Conservation (phyloP, 345 rosid species). For the Salix dunnii region DNA sequence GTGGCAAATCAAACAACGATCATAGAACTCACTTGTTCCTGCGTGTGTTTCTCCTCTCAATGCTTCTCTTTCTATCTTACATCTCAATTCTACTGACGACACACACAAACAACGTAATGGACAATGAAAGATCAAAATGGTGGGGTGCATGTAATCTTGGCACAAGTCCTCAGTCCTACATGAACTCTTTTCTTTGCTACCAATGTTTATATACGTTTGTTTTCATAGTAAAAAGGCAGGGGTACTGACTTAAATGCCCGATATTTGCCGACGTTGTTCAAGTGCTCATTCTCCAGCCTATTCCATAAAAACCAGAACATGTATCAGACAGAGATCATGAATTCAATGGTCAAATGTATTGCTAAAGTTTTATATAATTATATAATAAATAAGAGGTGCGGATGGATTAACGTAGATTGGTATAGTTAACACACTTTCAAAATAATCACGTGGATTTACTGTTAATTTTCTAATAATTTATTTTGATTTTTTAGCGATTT, state of each 20-base stretch:
- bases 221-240: conserved; percentile 52
- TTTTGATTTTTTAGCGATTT: too few relatives aligned
- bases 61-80: neutral
- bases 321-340: neutral
- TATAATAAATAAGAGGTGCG: too few relatives aligned
- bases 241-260: conserved; percentile 82
- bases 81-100: neutral
- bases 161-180: neutral
- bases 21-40: too few relatives aligned
- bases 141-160: neutral
- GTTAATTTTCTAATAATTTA: too few relatives aligned
- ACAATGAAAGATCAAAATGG: neutral
- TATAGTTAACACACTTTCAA: accelerated
- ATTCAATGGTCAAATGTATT: neutral
- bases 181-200: neutral
- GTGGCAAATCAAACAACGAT: too few relatives aligned
- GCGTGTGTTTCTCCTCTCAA: neutral
- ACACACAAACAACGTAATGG: neutral
- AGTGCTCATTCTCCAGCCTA: conserved; percentile 89
- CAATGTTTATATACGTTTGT: conserved; percentile 7
- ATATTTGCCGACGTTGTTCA: conserved; percentile 74
- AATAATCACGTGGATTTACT: too few relatives aligned
- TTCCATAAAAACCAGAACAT: neutral
- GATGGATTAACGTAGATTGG: too few relatives aligned
- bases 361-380: too few relatives aligned